phyloP scores from a whole-genome alignment of 2,329 filamentous ascomycete species.

The Ophiostoma tasmaniense region DNA sequence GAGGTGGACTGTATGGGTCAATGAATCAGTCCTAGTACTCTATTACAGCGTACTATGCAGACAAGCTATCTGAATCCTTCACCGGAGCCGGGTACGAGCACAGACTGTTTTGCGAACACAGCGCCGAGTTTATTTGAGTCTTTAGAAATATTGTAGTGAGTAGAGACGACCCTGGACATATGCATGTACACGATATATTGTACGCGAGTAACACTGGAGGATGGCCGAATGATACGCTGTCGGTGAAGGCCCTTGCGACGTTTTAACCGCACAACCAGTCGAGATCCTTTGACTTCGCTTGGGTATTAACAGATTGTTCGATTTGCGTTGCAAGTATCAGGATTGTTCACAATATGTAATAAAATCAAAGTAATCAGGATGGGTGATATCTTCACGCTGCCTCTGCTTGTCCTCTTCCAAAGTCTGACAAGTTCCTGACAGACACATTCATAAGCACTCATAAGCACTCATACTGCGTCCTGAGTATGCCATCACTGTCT shows the following conservation, averaged over 20 bases:
- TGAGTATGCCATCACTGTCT: too few species aligned
- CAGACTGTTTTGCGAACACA: slow-evolving; percentile 1
- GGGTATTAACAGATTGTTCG: too few species aligned
- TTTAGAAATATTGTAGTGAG: too few species aligned
- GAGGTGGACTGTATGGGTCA: neutral
- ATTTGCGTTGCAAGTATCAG: too few species aligned
- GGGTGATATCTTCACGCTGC: neutral
- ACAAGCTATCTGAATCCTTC: neutral
- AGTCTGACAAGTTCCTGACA: neutral
- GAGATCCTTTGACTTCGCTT: neutral
- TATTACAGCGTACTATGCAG: neutral
- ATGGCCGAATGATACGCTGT: neutral
- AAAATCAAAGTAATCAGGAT: too few species aligned
- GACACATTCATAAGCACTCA: neutral
- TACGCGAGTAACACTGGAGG: neutral
- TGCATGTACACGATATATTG: neutral
- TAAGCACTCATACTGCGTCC: too few species aligned
- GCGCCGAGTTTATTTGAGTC: neutral
- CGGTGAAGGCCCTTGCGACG: neutral
- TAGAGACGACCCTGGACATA: too few species aligned
- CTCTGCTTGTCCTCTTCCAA: too few species aligned
- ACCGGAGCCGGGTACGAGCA: neutral
- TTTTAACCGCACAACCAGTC: neutral
- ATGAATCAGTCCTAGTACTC: too few species aligned
- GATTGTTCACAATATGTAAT: too few species aligned